Base-by-base conservation (phyloP, 108 stramenopile genomes). In the Chaetoceros muelleri region DNA sequence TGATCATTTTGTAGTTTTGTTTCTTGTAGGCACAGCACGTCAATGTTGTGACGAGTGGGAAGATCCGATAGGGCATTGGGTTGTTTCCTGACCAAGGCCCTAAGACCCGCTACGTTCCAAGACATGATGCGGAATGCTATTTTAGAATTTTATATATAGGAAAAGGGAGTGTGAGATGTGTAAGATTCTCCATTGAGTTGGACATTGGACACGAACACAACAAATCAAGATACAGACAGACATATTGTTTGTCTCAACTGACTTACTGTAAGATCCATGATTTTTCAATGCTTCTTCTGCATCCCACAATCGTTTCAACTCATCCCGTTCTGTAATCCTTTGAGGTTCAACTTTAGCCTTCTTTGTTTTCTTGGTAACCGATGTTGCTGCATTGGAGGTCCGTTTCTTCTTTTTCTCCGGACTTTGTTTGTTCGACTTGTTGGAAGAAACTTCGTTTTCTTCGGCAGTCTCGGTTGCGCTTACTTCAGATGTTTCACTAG, bases 81-180 rank as follows among this genome's bases (percentile, higher is more conserved):
- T 34, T 70, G 46, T 18, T 92, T 96, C 45, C 69, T 74, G 31
- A 90, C 22, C 18, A 93, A 28, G 19, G 87, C 93, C 13, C 93
- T 82, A 22, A 96, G 66, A 25, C 95, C 93, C 17, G 90, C 90
- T 21, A 94, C 86, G 60, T 96, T 96, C 95, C 95, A 96, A 0
- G 90, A 86, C 30, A 90, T 61, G 28, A 94, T 73, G 28, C 73
- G 79, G 56, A 90, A 84, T 24, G 81, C 75, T 75, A 21, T 19
- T 13, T 50, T 50, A 19, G 13, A 22, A 18, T 8, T 10, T 8
- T n/a, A 50, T 19, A 22, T 13, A 20, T 10, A 20, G 7, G 5
- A n/a, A 58, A 58, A 23, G 57, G 23, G 5, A 44, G 44, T 44
- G n/a, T n/a, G n/a, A n/a, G n/a, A n/a, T n/a, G n/a, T n/a, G n/a